A percentile compares a stretch with the other conserved stretches of the same genome.
These are phyloP conservation scores for Yamadazyma mexicana DNA, from an alignment of 1,139 yeast genomes.

Conservation along the genomic window DNA sequence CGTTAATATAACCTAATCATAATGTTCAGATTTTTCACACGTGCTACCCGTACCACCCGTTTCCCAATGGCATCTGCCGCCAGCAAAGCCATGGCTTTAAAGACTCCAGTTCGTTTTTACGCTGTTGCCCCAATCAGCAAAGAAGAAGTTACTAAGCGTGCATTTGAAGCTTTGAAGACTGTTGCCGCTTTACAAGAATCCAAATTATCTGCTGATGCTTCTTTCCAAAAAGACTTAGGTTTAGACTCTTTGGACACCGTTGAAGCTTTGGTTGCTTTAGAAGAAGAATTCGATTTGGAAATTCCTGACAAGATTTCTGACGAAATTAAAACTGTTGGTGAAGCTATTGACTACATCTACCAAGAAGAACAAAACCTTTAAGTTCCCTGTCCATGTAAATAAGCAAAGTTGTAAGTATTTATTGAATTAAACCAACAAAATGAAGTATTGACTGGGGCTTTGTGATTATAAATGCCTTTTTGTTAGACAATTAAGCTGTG, in stretches of 20 bases:
- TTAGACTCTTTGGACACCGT: constrained; percentile 71
- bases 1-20: not conserved
- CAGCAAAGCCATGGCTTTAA: constrained; percentile 16
- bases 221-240: constrained; percentile 65
- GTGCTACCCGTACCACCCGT: constrained; percentile 33
- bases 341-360: constrained; percentile 61
- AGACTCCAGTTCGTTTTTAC: constrained; percentile 42
- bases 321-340: constrained; percentile 67
- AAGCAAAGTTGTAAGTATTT: constrained; percentile 2
- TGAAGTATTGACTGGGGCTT: not conserved
- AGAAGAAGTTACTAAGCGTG: constrained; percentile 49
- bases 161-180: constrained; percentile 51
- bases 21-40: constrained; percentile 43
- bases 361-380: constrained; percentile 50
- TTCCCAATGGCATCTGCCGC: constrained; percentile 30
- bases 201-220: constrained; percentile 42
- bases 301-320: constrained; percentile 70
- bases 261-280: constrained; percentile 70
- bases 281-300: constrained; percentile 71
- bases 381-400: constrained; percentile 8
- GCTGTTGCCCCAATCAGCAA: constrained; percentile 49
- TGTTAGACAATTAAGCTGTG: too few species aligned
- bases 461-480: too few species aligned
- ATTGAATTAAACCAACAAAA: not conserved
- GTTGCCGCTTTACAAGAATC: constrained; percentile 53